These are phyloP conservation scores for Baorangia bicolor DNA, from an alignment of 768 basidiomycete species.

Conservation along the genomic window DNA sequence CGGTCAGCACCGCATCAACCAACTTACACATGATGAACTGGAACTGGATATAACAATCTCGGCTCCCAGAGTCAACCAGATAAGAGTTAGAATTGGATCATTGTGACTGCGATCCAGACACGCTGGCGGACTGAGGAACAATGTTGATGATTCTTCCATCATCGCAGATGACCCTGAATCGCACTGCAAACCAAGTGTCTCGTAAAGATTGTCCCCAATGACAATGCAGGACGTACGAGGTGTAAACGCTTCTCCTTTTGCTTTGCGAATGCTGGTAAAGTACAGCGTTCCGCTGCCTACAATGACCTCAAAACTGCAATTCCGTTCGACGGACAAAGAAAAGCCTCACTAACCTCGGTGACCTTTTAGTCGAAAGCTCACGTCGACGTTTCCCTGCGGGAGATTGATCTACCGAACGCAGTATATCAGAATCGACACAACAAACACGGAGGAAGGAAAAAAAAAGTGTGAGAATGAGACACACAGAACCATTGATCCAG, in stretches of 20 bases:
- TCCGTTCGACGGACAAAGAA: neutral
- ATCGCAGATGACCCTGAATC: slow-evolving; percentile 66
- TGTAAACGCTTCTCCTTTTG: slow-evolving; percentile 67
- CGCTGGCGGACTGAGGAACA: slow-evolving; percentile 1
- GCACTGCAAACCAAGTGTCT: slow-evolving; percentile 39
- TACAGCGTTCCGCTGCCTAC: slow-evolving; percentile 74
- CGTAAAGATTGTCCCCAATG: neutral
- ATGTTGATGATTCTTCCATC: slow-evolving; percentile 50
- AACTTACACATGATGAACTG: neutral
- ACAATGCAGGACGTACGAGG: slow-evolving; percentile 43
- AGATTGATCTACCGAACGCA: slow-evolving; percentile 57
- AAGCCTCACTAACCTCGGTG: slow-evolving; percentile 50
- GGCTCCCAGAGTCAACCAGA: neutral
- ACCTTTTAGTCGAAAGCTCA: slow-evolving; percentile 74
- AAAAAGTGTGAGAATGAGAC: slow-evolving; percentile 30
- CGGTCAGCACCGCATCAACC: neutral
- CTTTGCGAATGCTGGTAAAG: slow-evolving; percentile 79
- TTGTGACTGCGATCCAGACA: neutral
- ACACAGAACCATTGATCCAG: slow-evolving; percentile 63
- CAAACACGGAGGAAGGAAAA: neutral
- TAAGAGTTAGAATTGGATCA: neutral
- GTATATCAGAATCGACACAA: neutral
- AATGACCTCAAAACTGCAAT: neutral
- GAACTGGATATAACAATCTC: neutral
- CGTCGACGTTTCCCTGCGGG: slow-evolving; percentile 72